Evolutionary conservation across 176 grass and related monocot species (phyloP), one percentile per base, ranked within the genome.

Genomic region (Cenchrus americanus): DNA sequence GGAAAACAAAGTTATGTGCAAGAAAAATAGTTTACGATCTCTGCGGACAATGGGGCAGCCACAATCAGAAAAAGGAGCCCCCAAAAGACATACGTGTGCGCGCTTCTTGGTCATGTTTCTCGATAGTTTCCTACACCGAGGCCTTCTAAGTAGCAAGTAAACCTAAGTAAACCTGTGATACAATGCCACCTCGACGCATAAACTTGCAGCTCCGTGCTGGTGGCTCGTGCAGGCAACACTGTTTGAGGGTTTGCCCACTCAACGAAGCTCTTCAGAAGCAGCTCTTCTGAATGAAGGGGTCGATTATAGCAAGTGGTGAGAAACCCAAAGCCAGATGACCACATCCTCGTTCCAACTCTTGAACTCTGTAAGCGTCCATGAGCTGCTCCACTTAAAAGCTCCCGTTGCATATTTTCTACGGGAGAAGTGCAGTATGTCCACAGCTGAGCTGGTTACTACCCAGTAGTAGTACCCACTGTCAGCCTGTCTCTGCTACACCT

Each of bases 371-470:
- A 57, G 34, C 54, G 40, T 17, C 8, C 32, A 76, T 53, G 41
- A 27, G 63, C 55, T 69, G 77, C 42, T 71, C 44, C 62, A 84
- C 80, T 59, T 61, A 50, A 84, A 67, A 67, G 68, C 66, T 71
- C 65, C 27, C 0, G 12, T 74, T n/a, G 87, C 42, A 30, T 70
- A 32, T 72, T 86, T 53, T 66, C 6, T 70, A 76, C 63, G 32
- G 34, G 27, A 62, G 42, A 62, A 34, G 40, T 37, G 78, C 54
- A 71, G 69, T 24, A 14, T 24, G 13, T 72, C 58, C 27, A 70
- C 13, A 22, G 4, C n/a, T 51, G 62, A 66, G 48, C 30, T 73
- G 7, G 23, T 8, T 44, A 44, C 10, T 43, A 18, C n/a, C 4
- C 17, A 61, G 8, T 6, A 37, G 34, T 4, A 44, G 32, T 21